A percentile compares a stretch with the other conserved stretches of the same genome.
These are phyloP conservation scores for Schwanniomyces polymorphus DNA, from an alignment of 805 yeast genomes.

Conservation along the genomic window DNA sequence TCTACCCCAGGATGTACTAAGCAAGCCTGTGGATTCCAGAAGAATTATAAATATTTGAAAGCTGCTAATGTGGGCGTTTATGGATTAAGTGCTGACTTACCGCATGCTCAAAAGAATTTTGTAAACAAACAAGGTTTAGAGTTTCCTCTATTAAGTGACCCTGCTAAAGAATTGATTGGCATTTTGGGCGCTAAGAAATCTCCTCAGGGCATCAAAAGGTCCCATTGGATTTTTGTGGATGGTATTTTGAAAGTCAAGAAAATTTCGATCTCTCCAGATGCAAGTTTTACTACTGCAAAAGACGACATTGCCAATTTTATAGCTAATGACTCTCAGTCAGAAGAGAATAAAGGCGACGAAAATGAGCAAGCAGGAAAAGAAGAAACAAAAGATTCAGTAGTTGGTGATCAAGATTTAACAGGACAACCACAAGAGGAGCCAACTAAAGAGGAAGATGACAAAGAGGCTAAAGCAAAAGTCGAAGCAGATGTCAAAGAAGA, in stretches of 20 bases:
- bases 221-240: constrained; percentile 88
- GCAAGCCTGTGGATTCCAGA: constrained; percentile 89
- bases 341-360: background rate
- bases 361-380: background rate
- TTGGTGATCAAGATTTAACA: background rate
- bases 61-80: constrained; percentile 56
- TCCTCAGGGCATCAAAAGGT: constrained; percentile 76
- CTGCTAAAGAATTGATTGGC: constrained; percentile 65
- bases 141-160: constrained; percentile 76
- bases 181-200: constrained; percentile 80
- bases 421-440: background rate
- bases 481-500: constrained; percentile 4
- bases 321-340: constrained; percentile 9
- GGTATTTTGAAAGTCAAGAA: constrained; percentile 63
- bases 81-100: constrained; percentile 85
- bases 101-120: constrained; percentile 74
- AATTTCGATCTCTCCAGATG: constrained; percentile 52
- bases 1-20: constrained; percentile 96
- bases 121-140: constrained; percentile 71
- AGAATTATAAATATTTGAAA: constrained; percentile 53
- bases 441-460: constrained; percentile 1
- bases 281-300: constrained; percentile 59
- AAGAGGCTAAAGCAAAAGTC: constrained; percentile 3
- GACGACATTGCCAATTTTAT: constrained; percentile 50
- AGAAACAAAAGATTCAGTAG: constrained; percentile 1